These are phyloP conservation scores for Eutrema yunnanense DNA, from an alignment of 345 rosid species.

Conservation along the genomic window DNA sequence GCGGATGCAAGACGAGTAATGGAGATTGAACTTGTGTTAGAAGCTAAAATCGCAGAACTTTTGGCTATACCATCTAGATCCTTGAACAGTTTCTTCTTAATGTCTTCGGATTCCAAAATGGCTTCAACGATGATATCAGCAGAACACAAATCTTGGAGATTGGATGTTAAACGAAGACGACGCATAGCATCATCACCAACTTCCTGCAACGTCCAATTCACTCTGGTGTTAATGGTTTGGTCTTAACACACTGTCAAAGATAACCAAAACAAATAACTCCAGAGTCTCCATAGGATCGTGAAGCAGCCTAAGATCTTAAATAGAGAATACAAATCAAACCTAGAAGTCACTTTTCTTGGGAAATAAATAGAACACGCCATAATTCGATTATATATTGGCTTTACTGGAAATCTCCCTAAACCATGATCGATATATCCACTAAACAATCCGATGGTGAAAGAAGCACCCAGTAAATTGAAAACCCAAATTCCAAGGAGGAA, in stretches of 20 bases:
- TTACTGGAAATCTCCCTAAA: not conserved
- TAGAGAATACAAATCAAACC: not conserved
- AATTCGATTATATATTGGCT: not conserved
- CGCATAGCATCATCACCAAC: constrained; percentile 51
- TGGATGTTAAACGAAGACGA: constrained; percentile 51
- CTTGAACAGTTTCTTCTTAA: constrained; percentile 60
- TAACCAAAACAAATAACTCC: not conserved
- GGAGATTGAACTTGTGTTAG: constrained; percentile 90
- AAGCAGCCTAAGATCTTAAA: not conserved
- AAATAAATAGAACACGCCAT: not conserved
- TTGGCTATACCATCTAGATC: constrained; percentile 58
- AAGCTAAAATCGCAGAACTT: constrained; percentile 67
- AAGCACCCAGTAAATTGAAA: not conserved
- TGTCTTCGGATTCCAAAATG: constrained; percentile 77
- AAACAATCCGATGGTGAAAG: not conserved
- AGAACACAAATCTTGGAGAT: constrained; percentile 45
- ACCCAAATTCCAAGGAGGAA: not conserved
- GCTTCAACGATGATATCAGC: constrained; percentile 81
- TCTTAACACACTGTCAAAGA: not conserved
- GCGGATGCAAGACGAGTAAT: constrained; percentile 81
- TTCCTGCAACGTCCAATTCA: constrained; percentile 34
- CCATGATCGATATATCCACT: not conserved
- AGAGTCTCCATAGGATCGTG: not conserved
- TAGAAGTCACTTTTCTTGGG: not conserved
- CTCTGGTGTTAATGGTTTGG: not conserved